Base-by-base conservation (phyloP, 2,329 filamentous ascomycete genomes). In the Lomentospora prolificans region DNA sequence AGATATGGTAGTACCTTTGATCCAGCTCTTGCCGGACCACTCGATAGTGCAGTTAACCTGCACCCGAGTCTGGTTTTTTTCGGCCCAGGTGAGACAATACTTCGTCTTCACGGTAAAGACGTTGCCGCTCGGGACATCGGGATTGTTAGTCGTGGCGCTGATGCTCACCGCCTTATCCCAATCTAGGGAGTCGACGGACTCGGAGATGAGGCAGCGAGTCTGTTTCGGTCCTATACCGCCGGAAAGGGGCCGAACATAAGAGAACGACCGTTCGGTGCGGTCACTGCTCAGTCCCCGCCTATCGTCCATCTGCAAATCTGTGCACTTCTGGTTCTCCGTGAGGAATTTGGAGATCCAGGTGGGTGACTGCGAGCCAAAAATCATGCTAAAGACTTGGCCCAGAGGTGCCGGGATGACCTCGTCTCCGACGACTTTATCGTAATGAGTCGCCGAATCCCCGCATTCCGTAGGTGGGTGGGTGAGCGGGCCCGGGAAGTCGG, bases 11-110 rank as follows among this genome's bases (percentile, higher is more conserved):
- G 67, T 75, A 95, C 91, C 89, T 75, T 94, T 96, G 50, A 99
- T 74, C 94, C 94, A 99, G 74, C 91, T 96, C 77, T 97, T 99
- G 63, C 91, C 91, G 3, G 86, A 86, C 95, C 95, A 99, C 66
- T 99, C 95, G 46, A 96, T 88, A 2, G 84, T 86, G 68, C 90
- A 96, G 61, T 86, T 96, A 72, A 92, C 86, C 59, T 94, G 83
- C 28, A 99, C 73, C 27, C 90, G 81, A 1, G 95, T 99, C 39
- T 83, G 75, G 64, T 96, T 96, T 59, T 85, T 86, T 53, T 94
- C 84, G 3, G 85, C 90, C 94, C 94, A 99, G 53, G 89, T 89
- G 22, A 99, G 77, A 65, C 95, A 96, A 66, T 97, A 99, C 63
- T 87, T 89, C 3, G 94, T 99, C 71, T 96, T 97, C 50, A 89